These are phyloP conservation scores for Syncephalis fuscata DNA, from an alignment of 371 early-diverging fungal species.

Conservation along the genomic window DNA sequence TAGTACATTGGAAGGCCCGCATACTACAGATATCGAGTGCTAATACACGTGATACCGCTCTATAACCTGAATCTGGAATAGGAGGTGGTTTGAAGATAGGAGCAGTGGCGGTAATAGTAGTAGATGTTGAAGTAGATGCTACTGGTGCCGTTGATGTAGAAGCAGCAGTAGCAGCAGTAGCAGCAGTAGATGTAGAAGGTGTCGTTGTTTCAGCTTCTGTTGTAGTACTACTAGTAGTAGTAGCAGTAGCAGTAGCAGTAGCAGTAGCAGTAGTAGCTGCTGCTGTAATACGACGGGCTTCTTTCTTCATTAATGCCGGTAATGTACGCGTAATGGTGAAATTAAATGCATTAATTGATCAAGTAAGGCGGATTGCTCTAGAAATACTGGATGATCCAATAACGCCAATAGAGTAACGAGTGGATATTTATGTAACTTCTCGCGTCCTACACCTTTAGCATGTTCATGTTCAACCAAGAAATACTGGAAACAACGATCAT, in stretches of 20 bases:
- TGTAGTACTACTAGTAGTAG: not conserved
- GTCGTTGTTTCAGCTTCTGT: not conserved
- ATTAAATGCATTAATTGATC: conserved; percentile 84
- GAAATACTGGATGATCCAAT: conserved; percentile 64
- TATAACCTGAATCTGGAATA: conserved; percentile 56
- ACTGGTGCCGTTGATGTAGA: conserved; percentile 5
- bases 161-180: not conserved
- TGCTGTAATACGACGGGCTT: conserved; percentile 6
- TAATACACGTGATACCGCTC: conserved; percentile 71
- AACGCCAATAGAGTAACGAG: conserved; percentile 68
- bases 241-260: conserved; percentile 6
- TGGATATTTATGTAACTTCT: conserved; percentile 59
- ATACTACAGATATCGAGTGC: conserved; percentile 83
- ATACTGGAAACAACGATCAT: conserved; percentile 43
- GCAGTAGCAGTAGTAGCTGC: conserved; percentile 1
- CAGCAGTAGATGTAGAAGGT: not conserved
- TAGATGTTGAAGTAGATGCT: conserved; percentile 8
- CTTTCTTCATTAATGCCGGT: conserved; percentile 19
- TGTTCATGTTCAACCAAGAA: conserved; percentile 60
- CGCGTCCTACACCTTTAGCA: conserved; percentile 51
- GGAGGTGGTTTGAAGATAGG: conserved; percentile 36
- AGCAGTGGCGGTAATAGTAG: conserved; percentile 5
- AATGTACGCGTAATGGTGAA: conserved; percentile 56
- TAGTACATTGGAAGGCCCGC: conserved; percentile 84
- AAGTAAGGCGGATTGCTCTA: conserved; percentile 56